A percentile compares a stretch with the other conserved stretches of the same genome.
These are phyloP conservation scores for Persicaria maculosa DNA, from an alignment of 148 eudicot genomes.

Conservation along the genomic window DNA sequence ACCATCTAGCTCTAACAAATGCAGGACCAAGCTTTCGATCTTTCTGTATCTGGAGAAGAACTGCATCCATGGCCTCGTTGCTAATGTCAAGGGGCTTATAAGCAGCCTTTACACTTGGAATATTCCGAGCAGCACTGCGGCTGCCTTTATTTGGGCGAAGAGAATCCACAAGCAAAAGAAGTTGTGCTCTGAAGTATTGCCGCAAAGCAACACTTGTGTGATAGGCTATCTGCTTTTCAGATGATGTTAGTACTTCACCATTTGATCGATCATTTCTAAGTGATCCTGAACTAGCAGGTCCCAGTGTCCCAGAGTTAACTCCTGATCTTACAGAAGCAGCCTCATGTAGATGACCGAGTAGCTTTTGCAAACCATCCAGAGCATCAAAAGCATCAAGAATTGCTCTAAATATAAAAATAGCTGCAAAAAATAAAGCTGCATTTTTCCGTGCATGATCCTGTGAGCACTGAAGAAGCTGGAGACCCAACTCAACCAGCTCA, in stretches of 20 bases:
- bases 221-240: slow-evolving; percentile 92
- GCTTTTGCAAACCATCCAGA: slow-evolving; percentile 82
- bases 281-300: slow-evolving; percentile 50
- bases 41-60: slow-evolving; percentile 80
- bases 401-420: slow-evolving; percentile 92
- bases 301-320: slow-evolving; percentile 54
- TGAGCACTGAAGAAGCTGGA: slow-evolving; percentile 81
- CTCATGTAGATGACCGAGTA: slow-evolving; percentile 52
- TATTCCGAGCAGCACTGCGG: slow-evolving; percentile 63
- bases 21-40: slow-evolving; percentile 96
- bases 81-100: slow-evolving; percentile 93
- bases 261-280: slow-evolving; percentile 70
- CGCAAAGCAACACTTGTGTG: slow-evolving; percentile 90
- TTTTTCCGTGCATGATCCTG: slow-evolving; percentile 94
- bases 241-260: slow-evolving; percentile 78
- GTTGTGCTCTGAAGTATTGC: slow-evolving; percentile 91
- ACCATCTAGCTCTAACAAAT: slow-evolving; percentile 79
- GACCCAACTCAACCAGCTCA: slow-evolving; percentile 78
- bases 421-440: slow-evolving; percentile 88
- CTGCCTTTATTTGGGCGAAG: slow-evolving; percentile 67
- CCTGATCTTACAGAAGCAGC: slow-evolving; percentile 93
- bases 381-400: slow-evolving; percentile 84
- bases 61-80: slow-evolving; percentile 86
- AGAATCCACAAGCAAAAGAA: slow-evolving; percentile 77
- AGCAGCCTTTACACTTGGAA: slow-evolving; percentile 60